Evolutionary conservation across 1,139 yeast species (phyloP).

Genomic region (Fermentozyma sake): DNA sequence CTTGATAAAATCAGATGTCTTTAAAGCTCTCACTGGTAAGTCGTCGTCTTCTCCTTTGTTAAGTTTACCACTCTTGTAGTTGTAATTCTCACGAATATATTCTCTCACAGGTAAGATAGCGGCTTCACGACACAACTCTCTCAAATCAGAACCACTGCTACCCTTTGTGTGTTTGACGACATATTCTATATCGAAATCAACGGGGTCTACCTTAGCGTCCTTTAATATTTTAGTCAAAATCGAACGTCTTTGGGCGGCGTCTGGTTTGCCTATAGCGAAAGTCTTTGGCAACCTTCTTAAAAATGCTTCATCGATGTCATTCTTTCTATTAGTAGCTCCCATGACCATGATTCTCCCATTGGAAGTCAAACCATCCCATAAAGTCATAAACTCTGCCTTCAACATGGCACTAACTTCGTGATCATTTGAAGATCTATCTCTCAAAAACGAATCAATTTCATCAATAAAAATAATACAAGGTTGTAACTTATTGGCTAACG

Average conservation of each 20-base stretch:
- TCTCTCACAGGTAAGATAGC: conserved; percentile 88
- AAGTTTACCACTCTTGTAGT: conserved; percentile 42
- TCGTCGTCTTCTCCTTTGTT: conserved; percentile 23
- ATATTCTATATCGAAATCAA: conserved; percentile 54
- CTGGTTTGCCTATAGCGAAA: conserved; percentile 76
- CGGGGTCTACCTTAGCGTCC: conserved; percentile 56
- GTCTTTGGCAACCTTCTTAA: conserved; percentile 90
- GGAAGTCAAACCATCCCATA: conserved; percentile 89
- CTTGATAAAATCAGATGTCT: conserved; percentile 41
- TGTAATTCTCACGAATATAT: conserved; percentile 52
- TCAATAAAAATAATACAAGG: conserved; percentile 96
- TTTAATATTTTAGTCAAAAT: conserved; percentile 64
- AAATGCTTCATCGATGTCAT: conserved; percentile 90
- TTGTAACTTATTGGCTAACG: conserved; percentile 82
- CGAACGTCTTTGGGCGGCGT: conserved; percentile 59
- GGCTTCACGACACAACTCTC: conserved; percentile 90
- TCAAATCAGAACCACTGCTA: conserved; percentile 84
- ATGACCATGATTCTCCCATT: conserved; percentile 80
- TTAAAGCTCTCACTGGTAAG: conserved; percentile 39
- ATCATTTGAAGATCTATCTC: conserved; percentile 81
- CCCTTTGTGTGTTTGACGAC: conserved; percentile 69
- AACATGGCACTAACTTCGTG: conserved; percentile 95
- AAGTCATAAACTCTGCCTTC: conserved; percentile 95
- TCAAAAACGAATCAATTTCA: conserved; percentile 89
- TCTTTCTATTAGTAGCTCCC: conserved; percentile 93